phyloP scores from a whole-genome alignment of 1,284 basidiomycete species.

The Pterulicium gracile region DNA sequence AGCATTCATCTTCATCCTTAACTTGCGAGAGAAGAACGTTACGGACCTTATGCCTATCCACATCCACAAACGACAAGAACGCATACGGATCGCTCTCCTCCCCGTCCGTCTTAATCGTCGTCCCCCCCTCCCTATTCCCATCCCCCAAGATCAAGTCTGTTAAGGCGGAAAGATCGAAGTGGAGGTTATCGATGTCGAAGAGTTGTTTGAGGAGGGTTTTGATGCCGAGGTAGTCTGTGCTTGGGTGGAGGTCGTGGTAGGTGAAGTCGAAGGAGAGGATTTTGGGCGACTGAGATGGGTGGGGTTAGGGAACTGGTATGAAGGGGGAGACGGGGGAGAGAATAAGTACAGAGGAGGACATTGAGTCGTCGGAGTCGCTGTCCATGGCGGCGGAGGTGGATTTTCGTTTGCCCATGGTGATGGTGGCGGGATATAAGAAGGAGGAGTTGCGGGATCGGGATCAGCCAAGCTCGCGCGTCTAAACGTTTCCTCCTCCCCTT shows the following conservation, averaged over 20 bases:
- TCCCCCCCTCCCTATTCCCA: constrained; percentile 55
- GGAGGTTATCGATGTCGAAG: constrained; percentile 71
- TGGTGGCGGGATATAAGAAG: neutral
- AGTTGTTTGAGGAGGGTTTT: constrained; percentile 76
- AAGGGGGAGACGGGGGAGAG: constrained; percentile 84
- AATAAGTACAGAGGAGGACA: constrained; percentile 81
- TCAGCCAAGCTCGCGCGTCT: too few species aligned
- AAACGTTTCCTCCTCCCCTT: too few species aligned
- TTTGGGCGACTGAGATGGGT: too few species aligned
- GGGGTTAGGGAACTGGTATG: too few species aligned
- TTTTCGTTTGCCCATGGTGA: constrained; percentile 23
- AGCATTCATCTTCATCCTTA: neutral
- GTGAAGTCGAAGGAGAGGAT: constrained; percentile 83
- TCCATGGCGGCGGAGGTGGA: constrained; percentile 16
- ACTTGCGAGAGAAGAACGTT: neutral
- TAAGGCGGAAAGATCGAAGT: constrained; percentile 60
- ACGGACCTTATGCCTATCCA: constrained; percentile 65
- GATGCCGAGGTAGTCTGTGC: constrained; percentile 78
- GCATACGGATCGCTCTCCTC: constrained; percentile 83
- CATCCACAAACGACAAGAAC: constrained; percentile 72
- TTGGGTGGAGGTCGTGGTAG: constrained; percentile 79
- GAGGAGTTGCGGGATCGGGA: too few species aligned
- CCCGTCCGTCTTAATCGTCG: constrained; percentile 87
- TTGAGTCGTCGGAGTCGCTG: constrained; percentile 11
- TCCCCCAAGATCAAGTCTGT: constrained; percentile 70